phyloP scores from a whole-genome alignment of 1,284 basidiomycete species.

The Ustilago loliicola region DNA sequence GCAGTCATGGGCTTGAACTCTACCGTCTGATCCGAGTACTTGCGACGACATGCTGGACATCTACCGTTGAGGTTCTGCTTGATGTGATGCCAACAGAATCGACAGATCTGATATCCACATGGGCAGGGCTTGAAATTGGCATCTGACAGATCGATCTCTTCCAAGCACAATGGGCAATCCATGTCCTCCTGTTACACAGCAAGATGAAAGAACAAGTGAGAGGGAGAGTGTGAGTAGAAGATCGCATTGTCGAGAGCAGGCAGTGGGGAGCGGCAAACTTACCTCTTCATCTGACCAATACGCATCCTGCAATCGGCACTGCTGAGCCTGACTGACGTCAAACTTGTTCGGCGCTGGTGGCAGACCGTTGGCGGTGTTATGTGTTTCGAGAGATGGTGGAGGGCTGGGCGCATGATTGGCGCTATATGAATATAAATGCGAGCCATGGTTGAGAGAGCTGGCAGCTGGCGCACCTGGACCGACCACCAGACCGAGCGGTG shows the following conservation, averaged over 20 bases:
- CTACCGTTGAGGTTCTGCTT: slow-evolving; percentile 94
- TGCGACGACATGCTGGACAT: slow-evolving; percentile 94
- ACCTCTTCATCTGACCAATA: slow-evolving; percentile 96
- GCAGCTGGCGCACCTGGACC: slow-evolving; percentile 49
- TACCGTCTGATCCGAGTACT: slow-evolving; percentile 91
- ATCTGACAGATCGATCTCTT: slow-evolving; percentile 99
- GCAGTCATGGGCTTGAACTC: slow-evolving; percentile 96
- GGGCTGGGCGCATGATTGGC: slow-evolving; percentile 22
- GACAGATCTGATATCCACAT: slow-evolving; percentile 99
- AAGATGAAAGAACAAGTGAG: not conserved
- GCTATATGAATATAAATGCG: slow-evolving; percentile 32
- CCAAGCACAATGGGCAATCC: slow-evolving; percentile 97
- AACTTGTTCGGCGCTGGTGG: slow-evolving; percentile 65
- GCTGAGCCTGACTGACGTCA: slow-evolving; percentile 64
- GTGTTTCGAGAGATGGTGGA: slow-evolving; percentile 21
- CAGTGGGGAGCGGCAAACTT: slow-evolving; percentile 27
- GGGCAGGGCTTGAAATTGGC: slow-evolving; percentile 99
- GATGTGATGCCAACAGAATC: slow-evolving; percentile 99
- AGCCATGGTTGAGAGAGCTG: slow-evolving; percentile 28
- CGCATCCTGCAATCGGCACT: slow-evolving; percentile 87
- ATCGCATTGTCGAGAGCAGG: not conserved
- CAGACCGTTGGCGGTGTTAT: slow-evolving; percentile 45
- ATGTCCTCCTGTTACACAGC: slow-evolving; percentile 83
- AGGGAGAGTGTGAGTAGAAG: too few species aligned
- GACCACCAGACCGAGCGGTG: slow-evolving; percentile 57